Evolutionary conservation across 768 basidiomycete genomes (phyloP), one percentile per base, ranked within the genome.

Genomic region (Russula earlei): DNA sequence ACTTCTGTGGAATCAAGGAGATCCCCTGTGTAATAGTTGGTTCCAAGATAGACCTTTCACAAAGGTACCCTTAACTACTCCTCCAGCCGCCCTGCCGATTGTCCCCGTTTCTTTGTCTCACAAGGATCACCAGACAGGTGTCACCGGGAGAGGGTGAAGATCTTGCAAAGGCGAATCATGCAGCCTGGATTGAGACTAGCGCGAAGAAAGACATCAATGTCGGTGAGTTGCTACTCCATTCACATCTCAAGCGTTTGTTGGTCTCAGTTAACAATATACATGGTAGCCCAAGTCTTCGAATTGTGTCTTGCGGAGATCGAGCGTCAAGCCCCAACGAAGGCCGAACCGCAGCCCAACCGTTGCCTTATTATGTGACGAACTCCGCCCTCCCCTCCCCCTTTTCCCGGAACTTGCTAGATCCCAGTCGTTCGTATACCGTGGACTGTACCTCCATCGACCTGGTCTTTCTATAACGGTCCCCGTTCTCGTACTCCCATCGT

Each of bases 11-110:
- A 54, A 76, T 83, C 50, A 80, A 81, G 52, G 83, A 84, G 61
- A 85, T 98, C 55, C 91, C 94, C 15, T 92, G 92, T 69, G 91
- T 97, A 42, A 84, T 97, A 60, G 94, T 95, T 47, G 94, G 93
- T 34, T 85, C 94, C 60, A 97, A 97, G 77, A 76, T 78, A 43
- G 95, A 98, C 75, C 73, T 97, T 61, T 72, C 78, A 44, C 75
- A 77, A 61, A 83, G 83, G 92, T 91, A 65, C 75, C 2, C 44
- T 55, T 40, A 46, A n/a, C 33, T 50, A 36, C 36, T 20, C 49
- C 34, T 37, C 48, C 41, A 20, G 41, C 34, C 44, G 33, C 55
- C 46, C n/a, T 53, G 42, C 37, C 49, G 8, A 42, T 45, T 24
- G 22, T 40, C 33, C 25, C 37, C 36, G 19, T 47, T n/a, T 36